These are phyloP conservation scores for Somion occarium DNA, from an alignment of 1,284 basidiomycete species.

Conservation along the genomic window DNA sequence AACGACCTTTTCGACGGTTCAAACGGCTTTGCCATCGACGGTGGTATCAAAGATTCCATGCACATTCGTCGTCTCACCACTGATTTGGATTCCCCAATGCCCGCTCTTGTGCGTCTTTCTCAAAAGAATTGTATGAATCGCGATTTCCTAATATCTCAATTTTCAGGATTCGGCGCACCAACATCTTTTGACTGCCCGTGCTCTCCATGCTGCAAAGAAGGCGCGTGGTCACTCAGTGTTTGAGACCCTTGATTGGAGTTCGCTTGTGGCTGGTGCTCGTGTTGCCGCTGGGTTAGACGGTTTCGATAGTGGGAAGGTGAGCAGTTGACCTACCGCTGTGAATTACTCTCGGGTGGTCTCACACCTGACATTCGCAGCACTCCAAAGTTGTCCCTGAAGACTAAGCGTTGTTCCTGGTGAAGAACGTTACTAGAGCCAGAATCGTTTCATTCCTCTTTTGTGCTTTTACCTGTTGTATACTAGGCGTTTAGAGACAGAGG, in stretches of 20 bases:
- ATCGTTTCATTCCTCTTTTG: too few species aligned
- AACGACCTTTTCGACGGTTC: constrained; percentile 73
- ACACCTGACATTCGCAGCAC: constrained; percentile 9
- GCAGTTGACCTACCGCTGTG: constrained; percentile 8
- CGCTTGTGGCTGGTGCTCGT: constrained; percentile 62
- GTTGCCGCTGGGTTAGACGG: constrained; percentile 64
- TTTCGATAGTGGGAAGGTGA: constrained; percentile 45
- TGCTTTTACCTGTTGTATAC: too few species aligned
- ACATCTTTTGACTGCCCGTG: constrained; percentile 75
- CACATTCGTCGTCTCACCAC: constrained; percentile 60
- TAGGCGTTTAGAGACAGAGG: too few species aligned
- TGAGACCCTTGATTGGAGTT: constrained; percentile 69
- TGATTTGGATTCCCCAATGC: constrained; percentile 76
- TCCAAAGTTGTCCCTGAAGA: constrained; percentile 17
- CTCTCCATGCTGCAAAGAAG: constrained; percentile 49
- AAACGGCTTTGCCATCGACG: constrained; percentile 81
- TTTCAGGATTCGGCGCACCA: constrained; percentile 64
- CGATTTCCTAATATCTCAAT: not conserved
- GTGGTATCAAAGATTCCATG: constrained; percentile 82
- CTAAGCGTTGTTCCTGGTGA: too few species aligned
- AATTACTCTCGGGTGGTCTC: not conserved
- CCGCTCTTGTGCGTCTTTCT: constrained; percentile 42
- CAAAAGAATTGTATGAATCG: not conserved
- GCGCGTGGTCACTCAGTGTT: constrained; percentile 41
- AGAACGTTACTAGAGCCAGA: too few species aligned